Base-by-base conservation (phyloP, 2,329 filamentous ascomycete genomes). In the Monilinia laxa region DNA sequence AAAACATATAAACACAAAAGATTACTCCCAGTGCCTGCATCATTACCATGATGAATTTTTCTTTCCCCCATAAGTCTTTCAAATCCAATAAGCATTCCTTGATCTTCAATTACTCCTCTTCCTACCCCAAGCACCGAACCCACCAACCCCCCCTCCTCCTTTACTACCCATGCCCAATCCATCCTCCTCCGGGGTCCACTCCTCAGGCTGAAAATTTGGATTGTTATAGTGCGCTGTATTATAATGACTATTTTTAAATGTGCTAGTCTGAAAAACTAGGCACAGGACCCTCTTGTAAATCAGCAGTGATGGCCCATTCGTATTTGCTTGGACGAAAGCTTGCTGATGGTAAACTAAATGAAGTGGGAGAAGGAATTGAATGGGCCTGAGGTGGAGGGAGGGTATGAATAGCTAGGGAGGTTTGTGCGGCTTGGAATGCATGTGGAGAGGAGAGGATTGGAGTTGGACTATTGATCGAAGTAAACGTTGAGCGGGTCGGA, bases 141-240 rank as follows among this genome's bases (percentile, higher is more conserved):
- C 58, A 28, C 35, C 35, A n/a, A 25, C 53, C 4, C 45, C 58
- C 14, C 65, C 52, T 25, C 65, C 65, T 11, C 47, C 56, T 35
- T 42, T 58, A 3, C 47, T 51, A 47, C 55, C 35, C n/a, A 42
- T 42, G 23, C 45, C 40, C 16, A 55, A 35, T 3, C 76, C 76
- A 14, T 77, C 76, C 3, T 69, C 71, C 12, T 77, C 76, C 16
- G 75, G 76, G 18, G 67, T 73, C 76, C 76, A 85, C 74, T 83
- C 81, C 70, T 85, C 83, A 0, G 84, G 84, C 68, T 85, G 83
- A 69, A 86, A 86, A 70, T 85, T 81, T 52, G 85, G 85, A 70
- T 90, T 90, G 68, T 86, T 86, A 71, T 86, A 90, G 73, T 90
- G 87, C 0, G 87, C 87, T 57, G 83, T 83, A 72, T 89, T 90